Evolutionary conservation across 1,284 basidiomycete species (phyloP), one percentile per base, ranked within the genome.

Genomic region (Trametes polyzona): DNA sequence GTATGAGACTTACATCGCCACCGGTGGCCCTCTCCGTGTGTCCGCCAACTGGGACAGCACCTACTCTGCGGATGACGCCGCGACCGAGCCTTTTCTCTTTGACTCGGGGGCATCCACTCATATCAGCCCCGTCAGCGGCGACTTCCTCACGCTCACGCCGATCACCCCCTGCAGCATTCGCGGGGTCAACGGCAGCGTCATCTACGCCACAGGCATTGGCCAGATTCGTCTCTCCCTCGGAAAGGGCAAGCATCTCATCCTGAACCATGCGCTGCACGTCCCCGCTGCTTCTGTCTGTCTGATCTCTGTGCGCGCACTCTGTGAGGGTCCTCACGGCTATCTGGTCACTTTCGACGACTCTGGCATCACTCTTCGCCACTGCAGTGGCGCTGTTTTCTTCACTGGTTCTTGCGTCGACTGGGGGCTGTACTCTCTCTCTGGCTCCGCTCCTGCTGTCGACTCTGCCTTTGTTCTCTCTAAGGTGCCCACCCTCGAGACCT

Each of bases 31-130:
- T n/a, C n/a, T 35, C 14, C 14, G 3, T 10, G 14, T 19, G 29
- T 46, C 43, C 14, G 29, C n/a, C 2, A 11, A 19, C 17, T 50
- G 48, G 32, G 43, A 46, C 16, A 23, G 40, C 36, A 30, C 17
- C 8, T 24, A 16, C 14, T 1, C 44, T 6, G 35, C 12, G n/a
- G 23, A 17, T 3, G 26, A 41, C 14, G 14, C 42, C n/a, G 4
- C n/a, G 5, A n/a, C 19, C 27, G 30, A 29, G n/a, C 61, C 65
- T 0, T 76, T 73, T 59, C 59, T 65, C 32, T 48, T 74, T 3
- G 70, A 76, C 58, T 66, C 69, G 4, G 71, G 71, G 1, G 69
- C 72, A 0, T 65, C 70, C 0, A 48, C 59, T 2, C 71, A 74
- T 49, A 62, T 76, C 4, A 69, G 68, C 0, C 69, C 70, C 0